These are phyloP conservation scores for Brassica carinata DNA, from an alignment of 345 rosid genomes.

Conservation along the genomic window DNA sequence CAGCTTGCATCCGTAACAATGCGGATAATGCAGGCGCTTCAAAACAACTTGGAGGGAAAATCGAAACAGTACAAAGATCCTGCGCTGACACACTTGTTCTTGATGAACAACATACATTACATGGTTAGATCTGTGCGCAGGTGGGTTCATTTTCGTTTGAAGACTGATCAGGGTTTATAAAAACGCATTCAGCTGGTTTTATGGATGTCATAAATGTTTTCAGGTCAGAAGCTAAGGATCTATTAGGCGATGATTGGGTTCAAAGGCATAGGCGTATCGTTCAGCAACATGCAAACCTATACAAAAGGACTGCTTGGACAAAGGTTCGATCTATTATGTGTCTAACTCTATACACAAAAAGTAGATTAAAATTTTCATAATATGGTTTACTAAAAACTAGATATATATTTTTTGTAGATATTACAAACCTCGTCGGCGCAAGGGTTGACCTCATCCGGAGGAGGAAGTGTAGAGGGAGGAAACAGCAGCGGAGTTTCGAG, in stretches of 20 bases:
- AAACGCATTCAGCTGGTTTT: not conserved
- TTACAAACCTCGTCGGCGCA: constrained; percentile 81
- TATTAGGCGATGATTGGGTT: constrained; percentile 99
- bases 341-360: not conserved
- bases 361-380: not conserved
- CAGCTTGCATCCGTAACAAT: constrained; percentile 88
- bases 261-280: constrained; percentile 95
- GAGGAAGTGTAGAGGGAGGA: constrained; percentile 72
- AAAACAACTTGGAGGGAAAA: constrained; percentile 90
- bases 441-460: constrained; percentile 96
- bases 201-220: constrained; percentile 23
- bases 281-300: constrained; percentile 97
- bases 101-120: constrained; percentile 97
- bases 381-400: not conserved
- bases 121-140: constrained; percentile 99
- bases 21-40: constrained; percentile 99
- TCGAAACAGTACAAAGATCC: constrained; percentile 94
- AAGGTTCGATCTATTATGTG: constrained; percentile 55
- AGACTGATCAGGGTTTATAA: not conserved
- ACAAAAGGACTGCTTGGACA: constrained; percentile 91
- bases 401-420: constrained; percentile 48
- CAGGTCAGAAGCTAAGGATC: constrained; percentile 99
- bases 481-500: constrained; percentile 92
- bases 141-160: constrained; percentile 43
- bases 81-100: constrained; percentile 87